Evolutionary conservation across 1,139 yeast genomes (phyloP).

Genomic region (Lodderomyces theae): DNA sequence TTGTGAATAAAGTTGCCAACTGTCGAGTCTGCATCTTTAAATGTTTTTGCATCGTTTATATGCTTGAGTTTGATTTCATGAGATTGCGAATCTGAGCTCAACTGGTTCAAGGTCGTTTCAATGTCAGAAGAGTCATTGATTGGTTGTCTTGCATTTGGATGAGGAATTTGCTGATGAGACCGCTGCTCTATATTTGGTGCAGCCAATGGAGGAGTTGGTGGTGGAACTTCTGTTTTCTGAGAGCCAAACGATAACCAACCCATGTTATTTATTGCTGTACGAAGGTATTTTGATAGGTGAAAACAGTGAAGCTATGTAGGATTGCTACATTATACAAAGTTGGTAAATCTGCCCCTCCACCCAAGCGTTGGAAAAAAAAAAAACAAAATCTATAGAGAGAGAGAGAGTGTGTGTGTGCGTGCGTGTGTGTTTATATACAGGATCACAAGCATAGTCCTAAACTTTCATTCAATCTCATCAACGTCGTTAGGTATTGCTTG

Average conservation of each 20-base stretch:
- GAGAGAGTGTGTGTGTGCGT: too few species aligned
- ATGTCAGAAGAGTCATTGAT: constrained; percentile 31
- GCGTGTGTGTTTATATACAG: constrained; percentile 4
- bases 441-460: constrained; percentile 23
- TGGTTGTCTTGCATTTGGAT: constrained; percentile 14
- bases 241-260: constrained; percentile 15
- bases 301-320: too few species aligned
- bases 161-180: constrained; percentile 22
- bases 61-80: constrained; percentile 9
- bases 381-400: too few species aligned
- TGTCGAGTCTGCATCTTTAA: constrained; percentile 12
- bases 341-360: too few species aligned
- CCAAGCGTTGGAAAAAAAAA: too few species aligned
- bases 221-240: constrained; percentile 5
- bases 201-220: constrained; percentile 5
- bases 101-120: constrained; percentile 35
- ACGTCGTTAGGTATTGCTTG: constrained; percentile 26
- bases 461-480: constrained; percentile 38
- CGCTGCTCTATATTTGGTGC: constrained; percentile 32
- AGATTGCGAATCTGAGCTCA: constrained; percentile 8
- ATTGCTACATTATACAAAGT: too few species aligned
- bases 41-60: background rate
- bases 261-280: too few species aligned
- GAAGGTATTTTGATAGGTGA: too few species aligned
- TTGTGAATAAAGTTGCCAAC: constrained; percentile 20